Percentiles rank a stretch among this genome's conserved stretches.
phyloP scores from a whole-genome alignment of 192 early-diverging fungal species.

The Borealophlyctis nickersoniae region DNA sequence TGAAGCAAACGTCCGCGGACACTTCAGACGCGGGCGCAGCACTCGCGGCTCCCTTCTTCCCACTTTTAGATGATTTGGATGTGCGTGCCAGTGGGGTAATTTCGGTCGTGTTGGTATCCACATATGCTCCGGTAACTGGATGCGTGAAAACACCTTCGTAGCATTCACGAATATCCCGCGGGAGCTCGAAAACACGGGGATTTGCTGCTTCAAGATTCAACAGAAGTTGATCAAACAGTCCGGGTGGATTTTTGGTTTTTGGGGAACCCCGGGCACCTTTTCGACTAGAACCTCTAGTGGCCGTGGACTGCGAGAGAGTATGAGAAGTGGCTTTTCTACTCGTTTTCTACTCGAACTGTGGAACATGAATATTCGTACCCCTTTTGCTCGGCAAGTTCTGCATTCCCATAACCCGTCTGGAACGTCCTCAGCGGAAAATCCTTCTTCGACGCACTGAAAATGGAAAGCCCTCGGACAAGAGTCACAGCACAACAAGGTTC shows the following conservation, averaged over 20 bases:
- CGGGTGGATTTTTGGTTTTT: not conserved
- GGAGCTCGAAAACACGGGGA: constrained; percentile 44
- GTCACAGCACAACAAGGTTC: constrained; percentile 52
- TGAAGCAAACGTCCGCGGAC: constrained; percentile 19
- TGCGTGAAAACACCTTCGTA: constrained; percentile 37
- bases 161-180: constrained; percentile 23
- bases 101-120: constrained; percentile 42
- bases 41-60: not conserved
- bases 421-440: constrained; percentile 27
- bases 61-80: constrained; percentile 3
- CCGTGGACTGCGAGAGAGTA: not conserved
- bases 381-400: constrained; percentile 33
- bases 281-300: too few relatives aligned
- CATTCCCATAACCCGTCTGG: constrained; percentile 47
- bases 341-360: not conserved
- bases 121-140: constrained; percentile 45
- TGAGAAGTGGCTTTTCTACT: constrained; percentile 1
- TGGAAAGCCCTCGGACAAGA: constrained; percentile 54
- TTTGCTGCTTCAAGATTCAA: constrained; percentile 33
- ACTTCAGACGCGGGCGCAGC: not conserved
- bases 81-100: constrained; percentile 18
- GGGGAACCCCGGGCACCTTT: not conserved
- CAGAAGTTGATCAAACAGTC: constrained; percentile 28
- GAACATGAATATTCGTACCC: constrained; percentile 17
- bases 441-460: constrained; percentile 48